Evolutionary conservation across 1,139 yeast genomes (phyloP).

Genomic region (Kodamaea derodonti): DNA sequence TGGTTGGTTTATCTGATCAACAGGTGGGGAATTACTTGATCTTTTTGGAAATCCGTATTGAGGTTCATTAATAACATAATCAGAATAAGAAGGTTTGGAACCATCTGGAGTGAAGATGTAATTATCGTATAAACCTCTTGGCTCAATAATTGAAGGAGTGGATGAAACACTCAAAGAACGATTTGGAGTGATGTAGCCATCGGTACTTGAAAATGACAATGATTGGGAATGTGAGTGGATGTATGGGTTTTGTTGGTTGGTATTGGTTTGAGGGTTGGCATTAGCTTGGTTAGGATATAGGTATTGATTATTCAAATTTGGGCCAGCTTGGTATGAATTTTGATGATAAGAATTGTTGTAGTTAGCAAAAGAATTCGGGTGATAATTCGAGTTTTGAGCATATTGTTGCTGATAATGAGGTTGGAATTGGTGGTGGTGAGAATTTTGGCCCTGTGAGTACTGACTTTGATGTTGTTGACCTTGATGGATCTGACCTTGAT

Average conservation of each 20-base stretch:
- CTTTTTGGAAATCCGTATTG: constrained; percentile 13
- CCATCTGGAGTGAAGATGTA: constrained; percentile 7
- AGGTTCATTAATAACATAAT: constrained; percentile 11
- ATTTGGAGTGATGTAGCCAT: not conserved
- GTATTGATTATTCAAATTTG: too few relatives aligned
- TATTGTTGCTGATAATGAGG: not conserved
- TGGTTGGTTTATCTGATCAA: constrained; percentile 4
- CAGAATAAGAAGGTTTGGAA: constrained; percentile 2
- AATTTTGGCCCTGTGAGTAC: constrained; percentile 1
- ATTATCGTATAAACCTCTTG: constrained; percentile 8
- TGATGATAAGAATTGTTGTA: not conserved
- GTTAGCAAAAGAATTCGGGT: not conserved
- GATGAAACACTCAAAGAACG: constrained; percentile 5
- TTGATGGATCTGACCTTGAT: not conserved
- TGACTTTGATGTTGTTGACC: constrained; percentile 3
- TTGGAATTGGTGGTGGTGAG: constrained; percentile 1
- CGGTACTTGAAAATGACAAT: not conserved
- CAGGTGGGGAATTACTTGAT: constrained; percentile 1
- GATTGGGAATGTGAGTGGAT: not conserved
- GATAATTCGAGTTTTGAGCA: not conserved
- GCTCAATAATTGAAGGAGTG: constrained; percentile 3
- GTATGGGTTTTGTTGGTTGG: not conserved
- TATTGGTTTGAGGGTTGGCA: too few relatives aligned
- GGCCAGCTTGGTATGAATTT: not conserved
- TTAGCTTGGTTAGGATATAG: not conserved